Percentiles rank a stretch among this genome's conserved stretches.
Conservation (phyloP, 805 yeast genomes). For the Saccharomycopsis vini region DNA sequence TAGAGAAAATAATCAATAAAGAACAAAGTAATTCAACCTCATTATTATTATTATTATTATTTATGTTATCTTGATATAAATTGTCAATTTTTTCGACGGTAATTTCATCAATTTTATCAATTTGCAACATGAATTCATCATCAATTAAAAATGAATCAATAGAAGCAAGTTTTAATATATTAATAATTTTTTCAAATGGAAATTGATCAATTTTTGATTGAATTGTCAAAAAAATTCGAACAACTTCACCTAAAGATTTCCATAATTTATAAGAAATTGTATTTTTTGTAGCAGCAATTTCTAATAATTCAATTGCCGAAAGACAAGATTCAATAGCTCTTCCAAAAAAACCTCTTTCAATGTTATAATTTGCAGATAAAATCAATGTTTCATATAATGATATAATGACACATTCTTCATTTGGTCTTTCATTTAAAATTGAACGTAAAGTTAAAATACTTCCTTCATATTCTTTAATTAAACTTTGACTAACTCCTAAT, state of each 20-base stretch:
- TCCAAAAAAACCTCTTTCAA: slow-evolving; percentile 55
- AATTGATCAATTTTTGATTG: slow-evolving; percentile 43
- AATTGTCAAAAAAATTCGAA: slow-evolving; percentile 43
- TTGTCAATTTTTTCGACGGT: not conserved
- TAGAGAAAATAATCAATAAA: slow-evolving; percentile 38
- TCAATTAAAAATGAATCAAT: not conserved
- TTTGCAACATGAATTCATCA: slow-evolving; percentile 21
- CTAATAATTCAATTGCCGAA: slow-evolving; percentile 37
- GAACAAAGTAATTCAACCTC: slow-evolving; percentile 1
- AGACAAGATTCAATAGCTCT: slow-evolving; percentile 31
- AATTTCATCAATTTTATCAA: slow-evolving; percentile 17
- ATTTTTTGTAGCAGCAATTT: slow-evolving; percentile 30
- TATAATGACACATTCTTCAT: slow-evolving; percentile 41
- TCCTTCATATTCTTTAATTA: slow-evolving; percentile 55
- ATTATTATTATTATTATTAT: not conserved
- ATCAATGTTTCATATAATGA: slow-evolving; percentile 51
- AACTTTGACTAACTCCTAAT: slow-evolving; percentile 55
- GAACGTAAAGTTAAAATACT: slow-evolving; percentile 42
- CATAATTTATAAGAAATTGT: slow-evolving; percentile 46
- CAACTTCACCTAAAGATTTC: slow-evolving; percentile 53
- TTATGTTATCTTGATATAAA: not conserved
- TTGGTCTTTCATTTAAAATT: slow-evolving; percentile 35
- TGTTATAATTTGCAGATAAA: slow-evolving; percentile 42
- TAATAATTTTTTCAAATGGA: slow-evolving; percentile 37
- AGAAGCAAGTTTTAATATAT: not conserved